Conservation (phyloP, 192 early-diverging fungal genomes). For the Backusella morwellensis region DNA sequence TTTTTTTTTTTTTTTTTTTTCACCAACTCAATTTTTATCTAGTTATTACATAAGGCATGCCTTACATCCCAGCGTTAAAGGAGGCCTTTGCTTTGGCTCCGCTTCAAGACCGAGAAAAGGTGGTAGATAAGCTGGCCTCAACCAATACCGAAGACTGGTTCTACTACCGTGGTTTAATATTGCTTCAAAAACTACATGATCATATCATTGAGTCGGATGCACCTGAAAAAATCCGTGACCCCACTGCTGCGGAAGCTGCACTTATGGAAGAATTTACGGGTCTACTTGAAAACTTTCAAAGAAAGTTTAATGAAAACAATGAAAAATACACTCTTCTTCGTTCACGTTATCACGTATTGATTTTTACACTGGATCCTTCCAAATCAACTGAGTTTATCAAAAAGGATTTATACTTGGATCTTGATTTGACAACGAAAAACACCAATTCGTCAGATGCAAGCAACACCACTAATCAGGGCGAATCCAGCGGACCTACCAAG, state of each 20-base stretch:
- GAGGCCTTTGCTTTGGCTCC: constrained; percentile 26
- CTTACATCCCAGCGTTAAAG: constrained; percentile 14
- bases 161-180: constrained; percentile 25
- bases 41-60: background rate
- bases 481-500: background rate
- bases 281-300: background rate
- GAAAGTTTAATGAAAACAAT: background rate
- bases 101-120: constrained; percentile 6
- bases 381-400: constrained; percentile 6
- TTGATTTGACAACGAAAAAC: background rate
- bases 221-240: background rate
- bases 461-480: background rate
- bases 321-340: background rate
- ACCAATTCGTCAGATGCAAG: background rate
- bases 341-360: constrained; percentile 20
- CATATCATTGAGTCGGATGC: background rate
- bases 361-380: constrained; percentile 13
- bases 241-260: constrained; percentile 8
- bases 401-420: background rate
- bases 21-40: background rate
- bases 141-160: constrained; percentile 17
- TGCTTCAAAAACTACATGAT: constrained; percentile 19
- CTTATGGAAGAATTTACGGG: background rate
- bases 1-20: background rate
- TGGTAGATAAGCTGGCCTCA: constrained; percentile 7